phyloP scores from a whole-genome alignment of 306 rosid genomes.

The Casuarina cunninghamiana region DNA sequence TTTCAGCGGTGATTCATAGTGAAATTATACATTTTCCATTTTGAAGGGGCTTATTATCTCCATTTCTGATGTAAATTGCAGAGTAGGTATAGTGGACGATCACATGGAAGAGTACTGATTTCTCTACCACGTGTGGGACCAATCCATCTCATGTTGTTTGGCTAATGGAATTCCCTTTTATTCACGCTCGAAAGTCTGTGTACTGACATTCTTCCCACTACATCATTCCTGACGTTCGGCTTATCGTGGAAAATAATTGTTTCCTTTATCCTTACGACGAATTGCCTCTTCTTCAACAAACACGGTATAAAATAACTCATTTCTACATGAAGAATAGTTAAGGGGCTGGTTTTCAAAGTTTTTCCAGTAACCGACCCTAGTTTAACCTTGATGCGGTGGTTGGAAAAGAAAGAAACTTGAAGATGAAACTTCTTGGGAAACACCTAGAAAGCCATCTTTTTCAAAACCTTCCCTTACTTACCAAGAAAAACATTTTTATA shows the following conservation, averaged over 20 bases:
- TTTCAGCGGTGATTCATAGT: neutral
- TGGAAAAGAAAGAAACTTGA: no score
- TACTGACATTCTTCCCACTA: slow-evolving; percentile 22
- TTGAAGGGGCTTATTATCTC: neutral
- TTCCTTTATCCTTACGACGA: neutral
- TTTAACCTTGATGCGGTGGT: no score
- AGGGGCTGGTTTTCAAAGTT: no score
- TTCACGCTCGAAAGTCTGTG: slow-evolving; percentile 17
- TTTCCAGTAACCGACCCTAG: no score
- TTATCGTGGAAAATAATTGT: neutral
- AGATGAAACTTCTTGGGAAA: no score
- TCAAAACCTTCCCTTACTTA: no score
- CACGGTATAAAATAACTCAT: no score
- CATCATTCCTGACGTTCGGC: slow-evolving; percentile 18
- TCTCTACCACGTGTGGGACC: slow-evolving; percentile 35
- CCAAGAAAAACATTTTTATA: no score
- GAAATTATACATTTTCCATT: neutral
- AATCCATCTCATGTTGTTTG: slow-evolving; percentile 47
- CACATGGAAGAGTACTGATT: slow-evolving; percentile 32
- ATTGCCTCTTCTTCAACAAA: neutral
- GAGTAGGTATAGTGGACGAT: slow-evolving; percentile 34
- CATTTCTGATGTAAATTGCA: neutral
- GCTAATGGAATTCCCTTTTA: slow-evolving; percentile 36
- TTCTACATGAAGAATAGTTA: no score
- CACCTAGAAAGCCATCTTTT: no score